Base-by-base conservation (phyloP, 345 rosid species). In the Hirschfeldia incana region DNA sequence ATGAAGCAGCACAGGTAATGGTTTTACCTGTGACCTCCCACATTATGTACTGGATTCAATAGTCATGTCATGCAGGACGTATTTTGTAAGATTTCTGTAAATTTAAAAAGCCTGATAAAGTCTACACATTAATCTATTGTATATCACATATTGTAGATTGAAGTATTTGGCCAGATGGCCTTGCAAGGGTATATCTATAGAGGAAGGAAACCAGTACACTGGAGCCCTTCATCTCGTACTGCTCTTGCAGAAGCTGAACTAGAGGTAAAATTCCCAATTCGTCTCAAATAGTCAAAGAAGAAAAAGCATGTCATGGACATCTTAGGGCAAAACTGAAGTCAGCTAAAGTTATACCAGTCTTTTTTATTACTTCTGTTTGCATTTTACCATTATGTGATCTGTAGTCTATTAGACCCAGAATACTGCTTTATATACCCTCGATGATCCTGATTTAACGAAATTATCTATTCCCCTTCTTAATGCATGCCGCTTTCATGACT, bases 181-280 rank as follows among this genome's bases (percentile, higher is more conserved):
- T 83, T 92, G 80, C 86, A 84, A 91, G 98, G 97, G 60, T 87
- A 88, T 76, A 92, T 92, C 55, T 94, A 91, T 62, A 89, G 98
- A 82, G 98, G 98, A 78, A 88, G 92, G 81, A 94, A 94, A 83
- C 98, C 97, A 32, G 97, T 94, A 82, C 93, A 92, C 78, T 94
- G 97, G 98, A 94, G 97, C 85, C 97, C 98, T 69, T 91, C 97
- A 75, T 91, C 98, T 27, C 90, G 92, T 62, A 94, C 98, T 65
- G 98, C 98, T 78, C 98, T 94, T 84, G 97, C 98, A 62, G 98
- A 92, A 87, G 97, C 98, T 16, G 98, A 94, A 85, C 84, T 94
- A 85, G 98, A 94, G 95, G 98, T 94, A 85, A 62, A 78, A 21
- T 37, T 73, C 29, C 13, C 13, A 2, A 33, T 17, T 70, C 72